Conservation (phyloP, 2,329 filamentous ascomycete species). For the Fusarium algeriense region DNA sequence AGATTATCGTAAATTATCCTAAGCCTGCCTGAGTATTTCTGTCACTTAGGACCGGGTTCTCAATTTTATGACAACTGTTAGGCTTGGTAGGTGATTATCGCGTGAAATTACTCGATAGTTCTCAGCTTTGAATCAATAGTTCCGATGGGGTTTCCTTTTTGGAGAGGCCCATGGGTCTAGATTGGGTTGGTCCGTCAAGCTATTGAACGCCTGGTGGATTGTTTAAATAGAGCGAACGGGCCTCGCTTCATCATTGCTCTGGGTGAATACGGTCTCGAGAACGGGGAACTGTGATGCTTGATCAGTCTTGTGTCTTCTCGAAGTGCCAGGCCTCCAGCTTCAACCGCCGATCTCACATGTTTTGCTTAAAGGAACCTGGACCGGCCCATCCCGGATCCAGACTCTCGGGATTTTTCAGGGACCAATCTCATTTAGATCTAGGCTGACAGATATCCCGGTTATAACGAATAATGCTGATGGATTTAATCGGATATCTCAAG, state of each 20-base stretch:
- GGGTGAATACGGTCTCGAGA: background rate
- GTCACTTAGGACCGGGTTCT: no score
- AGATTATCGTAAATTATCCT: no score
- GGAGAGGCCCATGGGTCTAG: background rate
- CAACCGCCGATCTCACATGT: background rate
- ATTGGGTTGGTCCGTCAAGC: constrained; percentile 3
- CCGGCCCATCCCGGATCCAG: constrained; percentile 1
- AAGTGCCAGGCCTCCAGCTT: background rate
- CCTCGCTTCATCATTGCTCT: background rate
- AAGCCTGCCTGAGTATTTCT: no score
- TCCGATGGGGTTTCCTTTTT: constrained; percentile 1
- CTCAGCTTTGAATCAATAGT: constrained; percentile 26
- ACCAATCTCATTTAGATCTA: no score
- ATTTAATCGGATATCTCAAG: no score
- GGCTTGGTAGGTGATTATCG: background rate
- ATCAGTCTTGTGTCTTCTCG: background rate
- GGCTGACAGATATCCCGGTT: no score
- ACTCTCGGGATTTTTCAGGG: background rate
- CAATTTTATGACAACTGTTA: background rate
- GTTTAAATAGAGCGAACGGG: background rate
- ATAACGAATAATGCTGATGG: no score
- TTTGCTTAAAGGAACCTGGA: background rate
- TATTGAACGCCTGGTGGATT: constrained; percentile 23
- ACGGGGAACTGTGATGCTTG: background rate
- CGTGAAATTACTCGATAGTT: constrained; percentile 2